Evolutionary conservation across 1,139 yeast genomes (phyloP), one percentile per base, ranked within the genome.

Genomic region (Kodamaea sp.): DNA sequence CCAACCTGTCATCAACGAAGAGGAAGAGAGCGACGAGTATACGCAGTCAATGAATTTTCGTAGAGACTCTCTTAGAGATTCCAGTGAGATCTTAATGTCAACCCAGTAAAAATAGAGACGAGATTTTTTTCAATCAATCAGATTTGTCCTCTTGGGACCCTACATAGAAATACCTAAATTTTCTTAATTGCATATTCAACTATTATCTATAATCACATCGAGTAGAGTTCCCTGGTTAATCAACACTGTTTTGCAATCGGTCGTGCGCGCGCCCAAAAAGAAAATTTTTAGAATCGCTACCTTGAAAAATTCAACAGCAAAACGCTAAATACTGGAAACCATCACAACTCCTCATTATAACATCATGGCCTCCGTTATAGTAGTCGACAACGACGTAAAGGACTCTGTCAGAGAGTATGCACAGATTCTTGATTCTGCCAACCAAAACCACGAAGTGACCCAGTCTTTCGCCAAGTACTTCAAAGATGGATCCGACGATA

Each of bases 311-410:
- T 27, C 32, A 25, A 32, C 36, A 22, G 24, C 25, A 6, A 18
- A 18, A 18, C 21, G 21, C 9, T 9, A 18, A 7, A 7, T 18
- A 6, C 21, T 9, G 9, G 21, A 6, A 18, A 18, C 24, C 43
- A 50, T n/a, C 13, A 18, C 21, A 18, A 18, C 21, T 18, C 21
- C 8, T 18, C 6, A 18, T 9, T 18, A 18, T n/a, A n/a, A n/a
- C n/a, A n/a, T 9, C 31, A 68, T 69, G 74, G 60, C 69, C 39
- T 68, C 76, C 26, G 76, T 70, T 42, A 63, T 71, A 47, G 70
- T 70, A 36, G 73, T 70, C 27, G 75, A 71, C 46, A 69, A 60
- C 51, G 73, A 66, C 46, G 57, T 71, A 46, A 58, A 56, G 42
- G 71, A 65, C 50, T 68, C 73, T 29, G 59, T 70, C 39, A 54